Conservation (phyloP, 768 basidiomycete species). For the Trametes cinnabarina region DNA sequence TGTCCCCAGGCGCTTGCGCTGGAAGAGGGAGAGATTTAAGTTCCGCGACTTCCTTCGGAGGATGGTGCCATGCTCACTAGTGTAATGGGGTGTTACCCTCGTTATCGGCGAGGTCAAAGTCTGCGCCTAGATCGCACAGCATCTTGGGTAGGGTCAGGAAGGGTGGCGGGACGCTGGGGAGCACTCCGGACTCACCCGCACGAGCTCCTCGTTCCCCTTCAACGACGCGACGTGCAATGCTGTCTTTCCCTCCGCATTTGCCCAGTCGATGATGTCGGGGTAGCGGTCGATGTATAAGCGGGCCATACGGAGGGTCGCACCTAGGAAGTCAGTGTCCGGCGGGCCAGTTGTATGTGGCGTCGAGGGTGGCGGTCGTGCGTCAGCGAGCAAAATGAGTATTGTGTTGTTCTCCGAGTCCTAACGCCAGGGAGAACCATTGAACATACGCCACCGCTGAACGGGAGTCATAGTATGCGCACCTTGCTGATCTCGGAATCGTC, state of each 20-base stretch:
- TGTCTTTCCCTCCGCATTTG: constrained; percentile 86
- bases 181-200: constrained; percentile 55
- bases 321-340: constrained; percentile 59
- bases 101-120: constrained; percentile 85
- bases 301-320: constrained; percentile 83
- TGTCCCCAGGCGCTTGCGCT: constrained; percentile 91
- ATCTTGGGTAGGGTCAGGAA: constrained; percentile 44
- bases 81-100: constrained; percentile 92
- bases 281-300: constrained; percentile 84
- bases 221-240: constrained; percentile 85
- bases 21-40: constrained; percentile 14
- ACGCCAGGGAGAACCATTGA: neutral
- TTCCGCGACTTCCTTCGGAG: constrained; percentile 1
- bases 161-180: constrained; percentile 9
- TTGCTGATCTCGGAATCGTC: constrained; percentile 91
- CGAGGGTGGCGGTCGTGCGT: constrained; percentile 56
- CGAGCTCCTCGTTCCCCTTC: constrained; percentile 88
- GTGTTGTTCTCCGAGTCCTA: constrained; percentile 94
- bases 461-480: constrained; percentile 44
- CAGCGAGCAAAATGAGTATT: constrained; percentile 89
- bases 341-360: constrained; percentile 47
- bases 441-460: neutral
- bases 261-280: constrained; percentile 87
- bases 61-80: constrained; percentile 57
- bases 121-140: constrained; percentile 88